A percentile compares a stretch with the other conserved stretches of the same genome.
These are phyloP conservation scores for Cyclotella cryptica DNA, from an alignment of 108 stramenopile genomes.

Conservation along the genomic window DNA sequence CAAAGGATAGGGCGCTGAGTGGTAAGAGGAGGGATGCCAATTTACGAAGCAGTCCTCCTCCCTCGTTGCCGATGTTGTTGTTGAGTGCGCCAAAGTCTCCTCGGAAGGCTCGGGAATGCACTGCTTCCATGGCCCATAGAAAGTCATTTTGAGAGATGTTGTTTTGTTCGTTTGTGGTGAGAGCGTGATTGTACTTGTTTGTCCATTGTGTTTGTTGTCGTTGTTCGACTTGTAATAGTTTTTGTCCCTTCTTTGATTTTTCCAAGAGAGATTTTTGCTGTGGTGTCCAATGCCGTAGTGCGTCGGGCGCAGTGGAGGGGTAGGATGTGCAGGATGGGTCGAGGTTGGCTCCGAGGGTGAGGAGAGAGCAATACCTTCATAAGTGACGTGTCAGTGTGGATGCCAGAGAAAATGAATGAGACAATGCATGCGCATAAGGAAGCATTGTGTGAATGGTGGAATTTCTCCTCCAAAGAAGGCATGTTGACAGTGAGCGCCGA, in stretches of 20 bases:
- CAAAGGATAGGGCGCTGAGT: slow-evolving; percentile 47
- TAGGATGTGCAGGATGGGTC: slow-evolving; percentile 30
- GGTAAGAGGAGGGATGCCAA: slow-evolving; percentile 49
- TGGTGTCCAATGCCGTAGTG: slow-evolving; percentile 78
- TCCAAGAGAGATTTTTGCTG: slow-evolving; percentile 53
- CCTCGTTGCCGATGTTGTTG: slow-evolving; percentile 39
- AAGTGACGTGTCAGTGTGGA: too few relatives aligned
- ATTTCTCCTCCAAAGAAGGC: too few relatives aligned
- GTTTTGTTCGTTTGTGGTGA: slow-evolving; percentile 13
- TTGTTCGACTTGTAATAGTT: slow-evolving; percentile 54
- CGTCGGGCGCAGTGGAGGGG: slow-evolving; percentile 73
- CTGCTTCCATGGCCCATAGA: slow-evolving; percentile 85
- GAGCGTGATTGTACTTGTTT: slow-evolving; percentile 59
- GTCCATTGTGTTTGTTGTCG: slow-evolving; percentile 66
- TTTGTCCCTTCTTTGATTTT: slow-evolving; percentile 47
- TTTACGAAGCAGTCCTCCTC: slow-evolving; percentile 48
- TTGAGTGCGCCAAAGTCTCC: slow-evolving; percentile 61
- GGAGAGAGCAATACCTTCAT: slow-evolving; percentile 49
- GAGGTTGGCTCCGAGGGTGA: slow-evolving; percentile 40
- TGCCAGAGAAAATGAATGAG: too few relatives aligned
- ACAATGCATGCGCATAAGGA: too few relatives aligned
- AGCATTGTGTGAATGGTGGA: too few relatives aligned
- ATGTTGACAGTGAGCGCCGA: too few relatives aligned
- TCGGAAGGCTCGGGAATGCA: slow-evolving; percentile 78
- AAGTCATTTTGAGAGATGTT: slow-evolving; percentile 71